phyloP scores from a whole-genome alignment of 805 yeast species.

The Nakazawaea anatomiae region DNA sequence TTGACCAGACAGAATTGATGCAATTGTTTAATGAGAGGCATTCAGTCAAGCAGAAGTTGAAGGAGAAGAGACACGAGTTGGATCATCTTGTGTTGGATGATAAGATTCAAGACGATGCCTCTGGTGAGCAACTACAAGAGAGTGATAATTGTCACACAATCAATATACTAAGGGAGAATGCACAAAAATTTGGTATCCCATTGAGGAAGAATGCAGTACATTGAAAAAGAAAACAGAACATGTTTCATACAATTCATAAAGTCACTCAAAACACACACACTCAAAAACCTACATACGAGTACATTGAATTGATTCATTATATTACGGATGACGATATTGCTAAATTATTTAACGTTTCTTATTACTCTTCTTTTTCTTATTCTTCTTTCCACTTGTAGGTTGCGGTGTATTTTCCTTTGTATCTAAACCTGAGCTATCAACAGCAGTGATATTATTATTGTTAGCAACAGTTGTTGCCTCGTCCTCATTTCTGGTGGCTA shows the following conservation, averaged over 20 bases:
- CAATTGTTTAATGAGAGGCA: conserved; percentile 1
- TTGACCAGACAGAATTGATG: conserved; percentile 2
- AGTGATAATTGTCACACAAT: conserved; percentile 7
- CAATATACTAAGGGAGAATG: conserved; percentile 5
- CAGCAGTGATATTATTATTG: not conserved
- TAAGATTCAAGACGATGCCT: not conserved
- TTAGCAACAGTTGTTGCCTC: not conserved
- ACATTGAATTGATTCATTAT: too few relatives aligned
- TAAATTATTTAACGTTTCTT: conserved; percentile 2
- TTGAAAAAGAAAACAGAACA: too few relatives aligned
- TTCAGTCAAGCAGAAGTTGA: not conserved
- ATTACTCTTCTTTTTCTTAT: conserved; percentile 4
- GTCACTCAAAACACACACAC: too few relatives aligned
- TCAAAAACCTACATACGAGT: too few relatives aligned
- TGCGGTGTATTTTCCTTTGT: conserved; percentile 8
- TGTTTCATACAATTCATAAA: too few relatives aligned
- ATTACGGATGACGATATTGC: not conserved
- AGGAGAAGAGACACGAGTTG: not conserved
- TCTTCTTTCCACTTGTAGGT: not conserved
- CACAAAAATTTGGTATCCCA: conserved; percentile 7
- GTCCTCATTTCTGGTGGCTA: too few relatives aligned
- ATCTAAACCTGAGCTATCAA: conserved; percentile 6
- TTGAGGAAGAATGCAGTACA: not conserved
- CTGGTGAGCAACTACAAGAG: not conserved
- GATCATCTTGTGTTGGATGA: not conserved